phyloP scores from a whole-genome alignment of 2,329 filamentous ascomycete genomes.

The Simplicillium sp. region DNA sequence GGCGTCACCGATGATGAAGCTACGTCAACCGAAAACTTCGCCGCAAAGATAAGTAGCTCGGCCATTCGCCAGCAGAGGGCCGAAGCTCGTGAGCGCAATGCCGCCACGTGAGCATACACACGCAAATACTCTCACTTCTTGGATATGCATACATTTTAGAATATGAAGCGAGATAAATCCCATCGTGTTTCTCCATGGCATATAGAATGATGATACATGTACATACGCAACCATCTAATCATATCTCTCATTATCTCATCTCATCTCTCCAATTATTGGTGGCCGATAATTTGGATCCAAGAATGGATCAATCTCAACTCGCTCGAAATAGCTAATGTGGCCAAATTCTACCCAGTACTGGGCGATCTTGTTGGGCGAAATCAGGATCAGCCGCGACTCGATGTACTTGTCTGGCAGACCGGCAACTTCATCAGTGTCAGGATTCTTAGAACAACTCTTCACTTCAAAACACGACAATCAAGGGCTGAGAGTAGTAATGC shows the following conservation, averaged over 20 bases:
- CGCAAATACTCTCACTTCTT: too few relatives aligned
- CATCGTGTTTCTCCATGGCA: too few relatives aligned
- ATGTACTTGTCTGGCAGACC: conserved; percentile 57
- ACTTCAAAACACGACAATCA: background rate
- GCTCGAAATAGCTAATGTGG: conserved; percentile 51
- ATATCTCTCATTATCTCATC: background rate
- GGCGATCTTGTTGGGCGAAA: conserved; percentile 68
- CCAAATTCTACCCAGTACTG: conserved; percentile 67
- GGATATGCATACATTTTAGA: background rate
- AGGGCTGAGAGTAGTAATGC: conserved; percentile 15
- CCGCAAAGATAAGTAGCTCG: conserved; percentile 84
- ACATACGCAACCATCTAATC: background rate
- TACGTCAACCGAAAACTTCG: conserved; percentile 49
- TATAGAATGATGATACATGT: too few relatives aligned
- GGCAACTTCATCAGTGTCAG: background rate
- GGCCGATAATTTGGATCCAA: too few relatives aligned
- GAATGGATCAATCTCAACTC: conserved; percentile 49
- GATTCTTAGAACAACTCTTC: background rate
- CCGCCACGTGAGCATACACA: conserved; percentile 2
- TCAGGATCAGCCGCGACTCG: conserved; percentile 64
- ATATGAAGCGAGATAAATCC: background rate
- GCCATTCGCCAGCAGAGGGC: conserved; percentile 55
- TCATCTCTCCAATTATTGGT: conserved; percentile 15
- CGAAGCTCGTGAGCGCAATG: conserved; percentile 13
- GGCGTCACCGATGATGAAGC: conserved; percentile 20